A percentile compares a stretch with the other conserved stretches of the same genome.
Evolutionary conservation across 495 filamentous ascomycete genomes (phyloP).

Genomic region (Pseudevernia furfuracea): DNA sequence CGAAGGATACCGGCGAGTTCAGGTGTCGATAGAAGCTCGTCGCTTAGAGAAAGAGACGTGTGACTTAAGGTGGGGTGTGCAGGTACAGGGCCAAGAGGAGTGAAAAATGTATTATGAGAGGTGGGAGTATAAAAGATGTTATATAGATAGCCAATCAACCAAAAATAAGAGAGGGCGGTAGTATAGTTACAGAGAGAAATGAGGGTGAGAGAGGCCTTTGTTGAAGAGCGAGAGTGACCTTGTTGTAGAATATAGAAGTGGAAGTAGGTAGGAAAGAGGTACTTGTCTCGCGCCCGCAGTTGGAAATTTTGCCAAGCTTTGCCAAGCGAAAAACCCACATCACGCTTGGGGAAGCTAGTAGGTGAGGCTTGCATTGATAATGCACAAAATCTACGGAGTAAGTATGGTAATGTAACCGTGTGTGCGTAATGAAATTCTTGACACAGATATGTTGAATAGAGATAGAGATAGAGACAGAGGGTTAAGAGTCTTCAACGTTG

Average conservation of each 20-base stretch:
- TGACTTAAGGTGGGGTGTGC: slow-evolving; percentile 12
- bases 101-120: neutral
- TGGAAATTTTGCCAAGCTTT: too few relatives aligned
- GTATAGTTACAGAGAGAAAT: neutral
- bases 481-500: too few relatives aligned
- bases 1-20: neutral
- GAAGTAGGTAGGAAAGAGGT: neutral
- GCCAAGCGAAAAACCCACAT: too few relatives aligned
- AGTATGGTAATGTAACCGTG: too few relatives aligned
- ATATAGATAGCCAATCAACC: neutral
- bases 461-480: too few relatives aligned
- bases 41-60: neutral
- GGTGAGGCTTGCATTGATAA: too few relatives aligned
- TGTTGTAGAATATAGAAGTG: too few relatives aligned
- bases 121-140: neutral
- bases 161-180: neutral
- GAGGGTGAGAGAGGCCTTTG: neutral
- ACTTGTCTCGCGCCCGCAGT: neutral
- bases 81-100: slow-evolving; percentile 6
- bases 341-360: too few relatives aligned
- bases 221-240: neutral
- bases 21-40: neutral
- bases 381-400: too few relatives aligned
- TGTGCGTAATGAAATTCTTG: too few relatives aligned
- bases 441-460: too few relatives aligned